Conservation (phyloP, 257 asterid genomes). For the Solanum dulcamara region DNA sequence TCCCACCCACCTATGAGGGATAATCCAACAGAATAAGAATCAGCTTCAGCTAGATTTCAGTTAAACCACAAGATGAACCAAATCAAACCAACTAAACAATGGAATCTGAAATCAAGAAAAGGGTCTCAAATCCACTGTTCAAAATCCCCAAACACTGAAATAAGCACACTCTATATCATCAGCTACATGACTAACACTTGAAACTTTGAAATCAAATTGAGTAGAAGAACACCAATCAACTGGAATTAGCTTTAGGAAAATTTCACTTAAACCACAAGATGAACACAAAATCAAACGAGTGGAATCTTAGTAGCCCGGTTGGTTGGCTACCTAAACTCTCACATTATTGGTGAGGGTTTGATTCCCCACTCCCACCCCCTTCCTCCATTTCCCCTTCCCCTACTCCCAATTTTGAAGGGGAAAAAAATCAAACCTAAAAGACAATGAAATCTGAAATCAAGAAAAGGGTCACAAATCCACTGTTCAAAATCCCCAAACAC, state of each 20-base stretch:
- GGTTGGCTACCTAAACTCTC: no score
- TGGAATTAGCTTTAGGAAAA: neutral
- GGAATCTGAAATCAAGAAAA: neutral
- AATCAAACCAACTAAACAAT: neutral
- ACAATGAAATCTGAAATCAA: neutral
- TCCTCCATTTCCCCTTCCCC: no score
- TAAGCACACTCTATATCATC: neutral
- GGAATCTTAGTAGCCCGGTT: no score
- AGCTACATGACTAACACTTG: neutral
- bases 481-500: neutral
- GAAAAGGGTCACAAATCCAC: neutral
- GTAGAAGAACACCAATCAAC: neutral
- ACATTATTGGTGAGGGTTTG: no score
- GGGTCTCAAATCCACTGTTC: neutral
- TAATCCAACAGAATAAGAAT: neutral
- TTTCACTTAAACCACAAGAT: neutral
- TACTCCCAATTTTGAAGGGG: no score
- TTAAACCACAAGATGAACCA: neutral
- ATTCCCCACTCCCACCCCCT: no score
- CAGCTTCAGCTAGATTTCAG: neutral
- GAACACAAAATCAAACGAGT: no score
- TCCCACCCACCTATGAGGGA: neutral
- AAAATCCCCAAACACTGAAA: neutral
- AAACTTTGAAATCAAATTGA: neutral
- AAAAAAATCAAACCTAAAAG: no score